These are phyloP conservation scores for Hordeum vulgare DNA, from an alignment of 176 grass and related monocot genomes.

Conservation along the genomic window DNA sequence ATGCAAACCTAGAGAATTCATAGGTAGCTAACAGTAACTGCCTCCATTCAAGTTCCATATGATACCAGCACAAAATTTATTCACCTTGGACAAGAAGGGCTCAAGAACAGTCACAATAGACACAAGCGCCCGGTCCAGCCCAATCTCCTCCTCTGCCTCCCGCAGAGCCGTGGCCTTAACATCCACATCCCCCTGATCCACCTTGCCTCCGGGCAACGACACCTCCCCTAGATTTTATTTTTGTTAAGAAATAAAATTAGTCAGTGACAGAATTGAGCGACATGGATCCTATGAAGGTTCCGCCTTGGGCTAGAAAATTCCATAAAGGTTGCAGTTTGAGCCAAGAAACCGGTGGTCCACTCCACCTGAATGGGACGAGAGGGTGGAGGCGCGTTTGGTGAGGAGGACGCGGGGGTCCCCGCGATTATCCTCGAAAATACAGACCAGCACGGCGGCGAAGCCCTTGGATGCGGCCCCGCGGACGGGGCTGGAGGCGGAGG, in stretches of 20 bases:
- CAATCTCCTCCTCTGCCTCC: slow-evolving; percentile 90
- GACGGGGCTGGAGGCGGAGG: slow-evolving; percentile 8
- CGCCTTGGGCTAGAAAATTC: background rate
- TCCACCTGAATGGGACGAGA: slow-evolving; percentile 64
- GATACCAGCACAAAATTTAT: background rate
- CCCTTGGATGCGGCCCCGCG: slow-evolving; percentile 14
- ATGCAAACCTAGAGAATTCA: background rate
- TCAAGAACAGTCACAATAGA: slow-evolving; percentile 70
- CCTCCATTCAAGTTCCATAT: background rate
- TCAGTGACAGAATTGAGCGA: background rate
- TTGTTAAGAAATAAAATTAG: background rate
- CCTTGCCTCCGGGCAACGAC: slow-evolving; percentile 85
- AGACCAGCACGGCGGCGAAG: slow-evolving; percentile 72
- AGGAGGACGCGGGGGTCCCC: slow-evolving; percentile 71
- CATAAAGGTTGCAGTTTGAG: background rate
- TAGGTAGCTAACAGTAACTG: background rate
- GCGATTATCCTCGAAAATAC: slow-evolving; percentile 66
- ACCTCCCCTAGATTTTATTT: slow-evolving; percentile 63
- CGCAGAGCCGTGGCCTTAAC: slow-evolving; percentile 67
- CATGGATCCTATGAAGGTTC: background rate
- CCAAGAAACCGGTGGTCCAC: background rate
- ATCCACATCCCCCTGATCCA: slow-evolving; percentile 77
- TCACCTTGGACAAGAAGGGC: slow-evolving; percentile 91
- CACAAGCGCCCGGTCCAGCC: slow-evolving; percentile 59
- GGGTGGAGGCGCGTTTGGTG: slow-evolving; percentile 80